Evolutionary conservation across 2,329 filamentous ascomycete genomes (phyloP).

Genomic region (Apiospora phragmitis): DNA sequence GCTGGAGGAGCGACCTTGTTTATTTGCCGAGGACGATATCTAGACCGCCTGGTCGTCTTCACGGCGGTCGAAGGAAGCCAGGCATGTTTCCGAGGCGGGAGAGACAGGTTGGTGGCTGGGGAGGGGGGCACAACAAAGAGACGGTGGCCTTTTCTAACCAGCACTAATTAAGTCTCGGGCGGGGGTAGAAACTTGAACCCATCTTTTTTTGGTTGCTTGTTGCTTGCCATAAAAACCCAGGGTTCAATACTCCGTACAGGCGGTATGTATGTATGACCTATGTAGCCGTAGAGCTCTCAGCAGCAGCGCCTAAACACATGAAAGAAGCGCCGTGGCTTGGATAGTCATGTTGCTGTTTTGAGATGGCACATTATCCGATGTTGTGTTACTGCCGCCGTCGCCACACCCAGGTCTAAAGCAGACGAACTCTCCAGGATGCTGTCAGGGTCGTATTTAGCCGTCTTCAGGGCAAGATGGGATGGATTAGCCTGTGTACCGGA

Average conservation of each 20-base stretch:
- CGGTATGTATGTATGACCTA: not conserved
- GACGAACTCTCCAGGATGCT: not conserved
- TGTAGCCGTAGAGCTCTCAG: not conserved
- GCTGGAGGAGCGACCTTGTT: conserved; percentile 6
- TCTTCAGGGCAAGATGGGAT: not conserved
- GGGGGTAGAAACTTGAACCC: not conserved
- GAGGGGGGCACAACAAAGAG: not conserved
- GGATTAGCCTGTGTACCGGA: not conserved
- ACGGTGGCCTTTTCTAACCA: conserved; percentile 7
- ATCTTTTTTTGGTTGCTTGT: conserved; percentile 2
- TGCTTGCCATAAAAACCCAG: conserved; percentile 7
- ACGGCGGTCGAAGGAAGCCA: not conserved
- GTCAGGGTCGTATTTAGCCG: not conserved
- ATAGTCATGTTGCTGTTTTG: not conserved
- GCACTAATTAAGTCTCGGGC: conserved; percentile 1
- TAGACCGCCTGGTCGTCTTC: not conserved
- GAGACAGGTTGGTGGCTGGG: not conserved
- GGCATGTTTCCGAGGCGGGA: not conserved
- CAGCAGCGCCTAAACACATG: not conserved
- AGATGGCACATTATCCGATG: conserved; percentile 2
- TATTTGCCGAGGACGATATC: not conserved
- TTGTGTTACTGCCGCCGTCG: not conserved
- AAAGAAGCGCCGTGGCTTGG: not conserved
- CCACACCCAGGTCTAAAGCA: not conserved
- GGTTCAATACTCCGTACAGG: not conserved